Conservation (phyloP, 2,329 filamentous ascomycete species). For the Exserohilum turcica region DNA sequence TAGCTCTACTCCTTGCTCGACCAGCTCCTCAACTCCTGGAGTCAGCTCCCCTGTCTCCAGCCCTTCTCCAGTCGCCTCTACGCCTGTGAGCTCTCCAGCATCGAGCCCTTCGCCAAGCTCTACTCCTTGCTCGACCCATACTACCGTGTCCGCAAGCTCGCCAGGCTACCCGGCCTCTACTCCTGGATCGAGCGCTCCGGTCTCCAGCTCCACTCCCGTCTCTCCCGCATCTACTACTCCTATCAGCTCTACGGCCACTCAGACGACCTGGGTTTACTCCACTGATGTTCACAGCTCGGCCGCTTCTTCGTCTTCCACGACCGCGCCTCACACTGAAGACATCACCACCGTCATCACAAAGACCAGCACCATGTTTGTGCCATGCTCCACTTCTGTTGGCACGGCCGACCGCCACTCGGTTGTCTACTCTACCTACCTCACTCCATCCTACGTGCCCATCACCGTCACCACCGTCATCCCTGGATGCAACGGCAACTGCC, state of each 20-base stretch:
- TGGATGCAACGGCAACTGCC: constrained; percentile 21
- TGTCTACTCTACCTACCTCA: constrained; percentile 50
- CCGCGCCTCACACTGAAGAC: constrained; percentile 15
- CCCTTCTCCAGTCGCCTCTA: no score
- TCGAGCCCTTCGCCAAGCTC: neutral
- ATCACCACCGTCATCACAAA: constrained; percentile 32
- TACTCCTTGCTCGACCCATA: constrained; percentile 13
- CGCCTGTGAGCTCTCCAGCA: no score
- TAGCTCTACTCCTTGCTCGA: constrained; percentile 7
- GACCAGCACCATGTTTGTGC: constrained; percentile 45
- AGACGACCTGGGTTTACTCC: constrained; percentile 3
- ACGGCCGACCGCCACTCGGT: constrained; percentile 32
- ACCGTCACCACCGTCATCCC: constrained; percentile 38
- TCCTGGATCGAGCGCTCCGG: neutral
- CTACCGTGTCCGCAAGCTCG: constrained; percentile 10
- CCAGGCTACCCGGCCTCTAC: constrained; percentile 24
- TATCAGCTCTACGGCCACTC: neutral
- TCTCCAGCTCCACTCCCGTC: neutral
- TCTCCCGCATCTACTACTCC: neutral
- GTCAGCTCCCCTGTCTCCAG: no score
- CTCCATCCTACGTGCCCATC: constrained; percentile 38
- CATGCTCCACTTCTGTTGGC: constrained; percentile 45
- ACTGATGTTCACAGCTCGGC: constrained; percentile 1
- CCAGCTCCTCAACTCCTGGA: neutral
- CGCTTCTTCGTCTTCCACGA: constrained; percentile 15